Percentiles rank a stretch among this genome's conserved stretches.
Evolutionary conservation across 495 filamentous ascomycete species (phyloP).

Genomic region (Penicillium fimorum): DNA sequence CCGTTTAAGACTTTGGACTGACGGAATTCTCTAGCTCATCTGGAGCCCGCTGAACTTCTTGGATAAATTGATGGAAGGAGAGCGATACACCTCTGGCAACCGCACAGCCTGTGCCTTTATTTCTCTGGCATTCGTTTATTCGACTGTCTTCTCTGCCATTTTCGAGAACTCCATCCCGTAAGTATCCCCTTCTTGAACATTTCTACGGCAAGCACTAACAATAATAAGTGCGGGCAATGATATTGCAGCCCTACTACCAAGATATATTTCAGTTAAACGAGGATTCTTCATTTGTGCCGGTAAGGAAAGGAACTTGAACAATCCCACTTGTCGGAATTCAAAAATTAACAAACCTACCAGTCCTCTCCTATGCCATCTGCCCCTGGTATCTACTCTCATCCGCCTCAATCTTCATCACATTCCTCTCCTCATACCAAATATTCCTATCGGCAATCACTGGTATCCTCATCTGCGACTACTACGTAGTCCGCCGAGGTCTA

Average conservation of each 20-base stretch:
- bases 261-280: conserved; percentile 32
- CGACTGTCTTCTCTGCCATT: conserved; percentile 27
- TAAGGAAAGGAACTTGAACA: not conserved
- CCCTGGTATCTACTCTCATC: conserved; percentile 36
- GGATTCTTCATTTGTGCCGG: conserved; percentile 32
- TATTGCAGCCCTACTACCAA: conserved; percentile 29
- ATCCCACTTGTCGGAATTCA: not conserved
- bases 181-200: not conserved
- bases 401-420: conserved; percentile 33
- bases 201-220: conserved; percentile 1
- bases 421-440: conserved; percentile 34
- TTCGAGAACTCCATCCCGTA: conserved; percentile 36
- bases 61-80: conserved; percentile 29
- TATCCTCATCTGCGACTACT: conserved; percentile 35
- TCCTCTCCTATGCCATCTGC: conserved; percentile 33
- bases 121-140: conserved; percentile 27
- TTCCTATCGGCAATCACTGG: conserved; percentile 37
- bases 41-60: conserved; percentile 28
- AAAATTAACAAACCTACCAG: not conserved
- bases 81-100: conserved; percentile 27
- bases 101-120: conserved; percentile 27
- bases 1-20: not conserved
- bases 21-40: conserved; percentile 17
- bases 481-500: conserved; percentile 28
- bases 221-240: conserved; percentile 28